Conservation (phyloP, 1,284 basidiomycete species). For the Tremellales sp. region DNA sequence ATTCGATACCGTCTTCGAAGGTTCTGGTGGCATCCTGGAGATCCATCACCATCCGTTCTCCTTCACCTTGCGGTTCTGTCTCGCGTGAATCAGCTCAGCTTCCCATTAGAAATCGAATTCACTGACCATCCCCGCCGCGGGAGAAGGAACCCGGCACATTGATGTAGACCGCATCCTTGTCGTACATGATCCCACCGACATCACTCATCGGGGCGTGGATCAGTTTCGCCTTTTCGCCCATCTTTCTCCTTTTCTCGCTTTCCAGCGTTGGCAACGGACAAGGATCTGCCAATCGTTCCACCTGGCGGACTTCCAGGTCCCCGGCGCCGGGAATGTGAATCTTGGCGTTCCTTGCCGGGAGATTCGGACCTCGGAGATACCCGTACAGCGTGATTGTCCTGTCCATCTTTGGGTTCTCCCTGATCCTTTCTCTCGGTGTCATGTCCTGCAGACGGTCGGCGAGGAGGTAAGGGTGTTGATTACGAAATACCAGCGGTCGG, state of each 20-base stretch:
- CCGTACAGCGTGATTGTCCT: conserved; percentile 90
- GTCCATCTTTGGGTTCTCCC: conserved; percentile 74
- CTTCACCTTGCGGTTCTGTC: conserved; percentile 74
- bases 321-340: conserved; percentile 96
- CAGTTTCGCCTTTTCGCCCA: conserved; percentile 93
- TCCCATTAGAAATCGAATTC: conserved; percentile 34
- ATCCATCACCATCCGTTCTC: conserved; percentile 95
- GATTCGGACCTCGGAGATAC: conserved; percentile 86
- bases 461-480: conserved; percentile 90
- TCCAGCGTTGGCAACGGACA: conserved; percentile 91
- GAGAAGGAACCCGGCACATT: conserved; percentile 95
- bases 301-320: conserved; percentile 69
- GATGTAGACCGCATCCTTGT: conserved; percentile 98
- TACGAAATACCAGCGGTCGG: conserved; percentile 92
- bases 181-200: conserved; percentile 93
- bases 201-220: conserved; percentile 99
- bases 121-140: conserved; percentile 52
- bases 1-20: conserved; percentile 75
- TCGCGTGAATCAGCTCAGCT: neutral
- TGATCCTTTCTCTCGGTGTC: conserved; percentile 78
- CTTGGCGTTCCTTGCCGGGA: conserved; percentile 69
- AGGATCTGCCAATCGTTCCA: conserved; percentile 80
- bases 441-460: conserved; percentile 94
- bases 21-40: conserved; percentile 82
- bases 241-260: conserved; percentile 84